Conservation (phyloP, 73 alveolate species). For the Breviolum minutum region DNA sequence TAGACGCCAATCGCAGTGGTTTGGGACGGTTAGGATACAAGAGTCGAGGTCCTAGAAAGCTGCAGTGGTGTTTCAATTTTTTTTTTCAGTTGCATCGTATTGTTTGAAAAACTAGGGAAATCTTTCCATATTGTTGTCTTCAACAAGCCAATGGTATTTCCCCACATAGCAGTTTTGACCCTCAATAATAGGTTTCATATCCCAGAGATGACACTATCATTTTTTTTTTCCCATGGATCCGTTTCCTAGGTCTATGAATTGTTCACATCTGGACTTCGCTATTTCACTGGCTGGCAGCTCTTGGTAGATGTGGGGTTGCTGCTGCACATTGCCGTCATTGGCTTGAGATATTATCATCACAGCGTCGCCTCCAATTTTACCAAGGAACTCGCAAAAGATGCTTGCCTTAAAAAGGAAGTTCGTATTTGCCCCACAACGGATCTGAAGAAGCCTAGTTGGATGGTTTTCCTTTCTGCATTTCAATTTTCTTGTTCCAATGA, state of each 20-base stretch:
- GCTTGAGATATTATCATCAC: conserved; percentile 46
- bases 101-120: no score
- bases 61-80: no score
- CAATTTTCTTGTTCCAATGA: no score
- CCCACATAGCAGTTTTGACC: no score
- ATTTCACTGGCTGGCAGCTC: conserved; percentile 41
- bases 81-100: no score
- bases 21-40: no score
- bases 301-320: conserved; percentile 11
- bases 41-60: no score
- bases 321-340: conserved; percentile 41
- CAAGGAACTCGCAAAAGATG: background rate
- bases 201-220: background rate
- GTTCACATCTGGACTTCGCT: conserved; percentile 3
- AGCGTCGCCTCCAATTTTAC: background rate
- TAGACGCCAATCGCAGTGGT: no score
- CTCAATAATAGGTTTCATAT: background rate
- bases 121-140: no score
- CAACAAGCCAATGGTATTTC: no score
- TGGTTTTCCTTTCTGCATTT: background rate
- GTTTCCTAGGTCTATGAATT: conserved; percentile 18
- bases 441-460: background rate
- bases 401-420: background rate
- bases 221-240: background rate
- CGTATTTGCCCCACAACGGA: background rate